Base-by-base conservation (phyloP, 768 basidiomycete species). In the Pholiota microspora region DNA sequence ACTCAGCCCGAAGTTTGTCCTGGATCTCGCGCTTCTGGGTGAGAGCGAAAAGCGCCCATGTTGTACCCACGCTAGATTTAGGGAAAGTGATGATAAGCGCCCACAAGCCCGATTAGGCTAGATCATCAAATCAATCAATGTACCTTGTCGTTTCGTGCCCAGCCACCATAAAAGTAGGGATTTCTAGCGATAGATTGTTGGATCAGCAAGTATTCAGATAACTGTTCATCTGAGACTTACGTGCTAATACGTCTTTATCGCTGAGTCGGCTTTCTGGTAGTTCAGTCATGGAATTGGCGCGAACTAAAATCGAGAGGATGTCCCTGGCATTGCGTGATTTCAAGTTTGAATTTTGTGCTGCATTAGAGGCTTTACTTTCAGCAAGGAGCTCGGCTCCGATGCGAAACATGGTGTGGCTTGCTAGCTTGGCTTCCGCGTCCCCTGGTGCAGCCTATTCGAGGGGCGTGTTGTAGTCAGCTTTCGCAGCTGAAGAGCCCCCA, bases 11-110 rank as follows among this genome's bases (percentile, higher is more conserved):
- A 0, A 91, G 75, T 54, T 77, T 80, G 12, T 59, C 68, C 54
- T 89, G 86, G 3, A 79, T 66, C 0, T 74, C 70, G 0, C 74
- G 73, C 45, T 79, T 58, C 52, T 77, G 72, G 0, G 79, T 67
- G 2, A 90, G 72, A 2, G 79, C 75, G 60, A 75, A 86, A 0
- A 89, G 68, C 6, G 80, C 77, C 87, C 87, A 89, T 1, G 76
- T 72, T 1, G 76, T 71, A 0, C 71, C 76, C 0, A 77, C 73
- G 52, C 76, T 77, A 32, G 2, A 28, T n/a, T 5, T 5, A 32
- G 15, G 7, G 23, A 0, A 47, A 12, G 4, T 50, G 12, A 28
- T 27, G 0, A n/a, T 31, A 13, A 35, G 38, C 36, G 38, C 50
- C n/a, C 36, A 29, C 8, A 48, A 32, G 16, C 32, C 25, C 7